Conservation (phyloP, 2,329 filamentous ascomycete genomes). For the Elsinoe ampelina region DNA sequence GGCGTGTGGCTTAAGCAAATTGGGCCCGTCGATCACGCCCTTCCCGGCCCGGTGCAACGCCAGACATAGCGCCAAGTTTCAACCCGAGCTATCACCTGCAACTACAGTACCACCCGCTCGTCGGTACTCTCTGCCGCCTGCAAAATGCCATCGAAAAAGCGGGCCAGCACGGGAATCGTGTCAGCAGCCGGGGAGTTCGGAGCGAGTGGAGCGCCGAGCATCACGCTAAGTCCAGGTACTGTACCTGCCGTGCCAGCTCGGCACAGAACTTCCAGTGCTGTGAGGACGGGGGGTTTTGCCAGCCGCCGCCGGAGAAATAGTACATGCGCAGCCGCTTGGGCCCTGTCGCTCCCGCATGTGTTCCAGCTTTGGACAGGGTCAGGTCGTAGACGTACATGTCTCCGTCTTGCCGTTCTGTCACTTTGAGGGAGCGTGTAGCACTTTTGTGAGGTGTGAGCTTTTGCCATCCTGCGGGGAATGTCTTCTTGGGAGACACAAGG, state of each 20-base stretch:
- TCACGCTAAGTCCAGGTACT: constrained; percentile 36
- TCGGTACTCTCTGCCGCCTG: constrained; percentile 28
- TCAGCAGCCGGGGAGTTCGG: constrained; percentile 43
- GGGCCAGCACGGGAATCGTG: constrained; percentile 40
- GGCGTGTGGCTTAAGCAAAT: constrained; percentile 25
- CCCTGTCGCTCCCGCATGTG: constrained; percentile 18
- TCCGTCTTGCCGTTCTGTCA: constrained; percentile 34
- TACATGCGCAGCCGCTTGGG: constrained; percentile 31
- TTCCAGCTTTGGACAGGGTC: neutral
- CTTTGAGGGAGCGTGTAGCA: constrained; percentile 23
- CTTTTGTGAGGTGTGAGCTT: constrained; percentile 27
- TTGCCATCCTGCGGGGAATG: constrained; percentile 32
- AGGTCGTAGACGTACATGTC: constrained; percentile 41
- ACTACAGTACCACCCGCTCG: constrained; percentile 43
- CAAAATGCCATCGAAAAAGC: constrained; percentile 37
- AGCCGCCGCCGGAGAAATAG: constrained; percentile 50
- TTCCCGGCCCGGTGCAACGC: constrained; percentile 29
- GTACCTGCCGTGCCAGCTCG: constrained; percentile 35
- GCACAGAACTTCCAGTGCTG: constrained; percentile 46
- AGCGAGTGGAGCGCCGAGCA: constrained; percentile 45
- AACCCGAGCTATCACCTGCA: constrained; percentile 48
- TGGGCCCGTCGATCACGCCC: constrained; percentile 20
- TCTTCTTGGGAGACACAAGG: constrained; percentile 27
- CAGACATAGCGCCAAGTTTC: constrained; percentile 42
- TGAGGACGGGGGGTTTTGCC: constrained; percentile 41